Percentiles rank a stretch among this genome's conserved stretches.
Evolutionary conservation across 2,329 filamentous ascomycete species (phyloP).

Genomic region (Rhexocercosporidium sp.): DNA sequence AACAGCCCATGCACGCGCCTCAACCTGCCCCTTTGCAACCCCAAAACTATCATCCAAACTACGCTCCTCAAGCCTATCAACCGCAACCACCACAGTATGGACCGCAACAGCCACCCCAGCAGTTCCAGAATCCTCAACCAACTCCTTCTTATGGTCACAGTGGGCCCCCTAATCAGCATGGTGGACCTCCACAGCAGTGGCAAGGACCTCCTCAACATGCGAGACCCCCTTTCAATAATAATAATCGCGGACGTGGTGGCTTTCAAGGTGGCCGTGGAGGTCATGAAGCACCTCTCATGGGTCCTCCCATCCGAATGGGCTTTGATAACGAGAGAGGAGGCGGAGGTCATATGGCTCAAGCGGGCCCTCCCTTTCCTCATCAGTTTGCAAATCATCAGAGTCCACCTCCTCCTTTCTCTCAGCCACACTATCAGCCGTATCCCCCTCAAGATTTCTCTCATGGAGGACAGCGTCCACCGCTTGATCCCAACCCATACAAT

Average conservation of each 20-base stretch:
- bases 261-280: constrained; percentile 50
- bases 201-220: constrained; percentile 37
- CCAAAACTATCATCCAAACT: constrained; percentile 64
- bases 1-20: constrained; percentile 39
- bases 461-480: constrained; percentile 41
- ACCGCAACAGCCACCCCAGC: constrained; percentile 40
- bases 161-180: constrained; percentile 44
- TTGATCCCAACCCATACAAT: constrained; percentile 45
- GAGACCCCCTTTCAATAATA: constrained; percentile 48
- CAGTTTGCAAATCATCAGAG: constrained; percentile 43
- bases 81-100: constrained; percentile 49
- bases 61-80: constrained; percentile 60
- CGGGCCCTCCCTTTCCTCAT: constrained; percentile 50
- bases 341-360: constrained; percentile 48
- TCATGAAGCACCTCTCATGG: constrained; percentile 53
- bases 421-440: constrained; percentile 46
- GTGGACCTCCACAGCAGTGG: constrained; percentile 51
- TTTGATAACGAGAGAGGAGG: constrained; percentile 54
- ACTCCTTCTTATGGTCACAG: constrained; percentile 44
- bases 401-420: constrained; percentile 40
- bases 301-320: constrained; percentile 59
- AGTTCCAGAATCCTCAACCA: constrained; percentile 37
- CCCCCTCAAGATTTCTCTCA: constrained; percentile 44
- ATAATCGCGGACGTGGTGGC: constrained; percentile 42
- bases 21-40: constrained; percentile 52